These are phyloP conservation scores for Jatropha multifida DNA, from an alignment of 441 rosid species.

Conservation along the genomic window DNA sequence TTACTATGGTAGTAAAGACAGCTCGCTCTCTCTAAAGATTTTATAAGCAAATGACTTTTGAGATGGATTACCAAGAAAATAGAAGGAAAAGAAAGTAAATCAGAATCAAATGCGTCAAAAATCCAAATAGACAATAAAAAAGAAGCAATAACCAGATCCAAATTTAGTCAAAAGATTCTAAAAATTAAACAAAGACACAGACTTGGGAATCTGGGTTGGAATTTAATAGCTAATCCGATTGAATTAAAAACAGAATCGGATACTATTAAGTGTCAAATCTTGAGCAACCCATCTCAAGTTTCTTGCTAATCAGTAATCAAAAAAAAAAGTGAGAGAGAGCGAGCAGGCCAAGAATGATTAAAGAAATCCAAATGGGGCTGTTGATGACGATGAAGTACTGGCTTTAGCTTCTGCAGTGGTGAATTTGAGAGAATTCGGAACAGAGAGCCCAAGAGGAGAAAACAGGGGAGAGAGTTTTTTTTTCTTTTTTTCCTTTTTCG, in stretches of 20 bases:
- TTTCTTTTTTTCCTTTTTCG: not conserved
- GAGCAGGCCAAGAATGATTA: slow-evolving; percentile 18
- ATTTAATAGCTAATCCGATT: slow-evolving; percentile 37
- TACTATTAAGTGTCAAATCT: slow-evolving; percentile 28
- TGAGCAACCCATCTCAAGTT: slow-evolving; percentile 28
- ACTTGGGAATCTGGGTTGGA: slow-evolving; percentile 29
- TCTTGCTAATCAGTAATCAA: not conserved
- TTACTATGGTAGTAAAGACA: not conserved
- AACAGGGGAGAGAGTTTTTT: slow-evolving; percentile 15
- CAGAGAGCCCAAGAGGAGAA: not conserved
- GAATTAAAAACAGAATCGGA: slow-evolving; percentile 47
- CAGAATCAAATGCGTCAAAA: slow-evolving; percentile 27
- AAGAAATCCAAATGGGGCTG: slow-evolving; percentile 12
- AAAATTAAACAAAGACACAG: slow-evolving; percentile 15
- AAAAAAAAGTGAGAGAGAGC: slow-evolving; percentile 26
- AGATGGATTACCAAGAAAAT: slow-evolving; percentile 20
- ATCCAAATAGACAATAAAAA: not conserved
- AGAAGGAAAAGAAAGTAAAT: slow-evolving; percentile 15
- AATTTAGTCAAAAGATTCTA: slow-evolving; percentile 28
- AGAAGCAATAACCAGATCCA: slow-evolving; percentile 29
- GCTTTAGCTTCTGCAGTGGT: not conserved
- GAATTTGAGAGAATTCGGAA: not conserved
- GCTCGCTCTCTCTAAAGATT: slow-evolving; percentile 31
- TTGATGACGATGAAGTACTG: not conserved
- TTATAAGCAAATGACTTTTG: slow-evolving; percentile 9